Conservation (phyloP, 805 yeast genomes). For the Candida peoriensis region DNA sequence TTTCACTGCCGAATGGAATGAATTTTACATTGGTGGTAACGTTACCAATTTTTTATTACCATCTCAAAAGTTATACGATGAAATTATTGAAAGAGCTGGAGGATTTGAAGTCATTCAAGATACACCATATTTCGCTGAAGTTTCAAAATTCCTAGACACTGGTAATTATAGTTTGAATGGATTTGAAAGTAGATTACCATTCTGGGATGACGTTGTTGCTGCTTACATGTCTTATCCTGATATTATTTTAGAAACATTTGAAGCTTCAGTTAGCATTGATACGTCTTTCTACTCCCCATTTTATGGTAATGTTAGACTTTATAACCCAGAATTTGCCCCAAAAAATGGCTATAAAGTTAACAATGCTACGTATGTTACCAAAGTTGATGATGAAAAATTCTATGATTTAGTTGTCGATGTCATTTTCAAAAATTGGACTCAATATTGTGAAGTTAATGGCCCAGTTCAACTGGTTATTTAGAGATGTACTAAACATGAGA, state of each 20-base stretch:
- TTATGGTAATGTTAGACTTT: constrained; percentile 35
- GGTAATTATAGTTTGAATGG: constrained; percentile 30
- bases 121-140: constrained; percentile 27
- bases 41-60: constrained; percentile 37
- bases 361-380: constrained; percentile 32
- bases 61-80: constrained; percentile 32
- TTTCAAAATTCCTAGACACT: constrained; percentile 28
- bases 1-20: constrained; percentile 36
- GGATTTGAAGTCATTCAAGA: constrained; percentile 24
- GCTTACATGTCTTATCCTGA: constrained; percentile 35
- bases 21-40: constrained; percentile 36
- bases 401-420: constrained; percentile 29
- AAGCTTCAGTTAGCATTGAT: constrained; percentile 33
- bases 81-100: constrained; percentile 32
- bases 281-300: constrained; percentile 37
- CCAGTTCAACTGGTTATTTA: constrained; percentile 9
- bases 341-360: constrained; percentile 27
- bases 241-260: constrained; percentile 25
- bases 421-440: constrained; percentile 33
- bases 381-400: constrained; percentile 28
- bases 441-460: constrained; percentile 27
- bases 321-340: constrained; percentile 36
- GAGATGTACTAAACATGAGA: neutral
- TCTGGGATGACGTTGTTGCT: constrained; percentile 40
- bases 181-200: constrained; percentile 33